Conservation (phyloP, 208 protist genomes). For the Leptomonas pyrrhocoris region DNA sequence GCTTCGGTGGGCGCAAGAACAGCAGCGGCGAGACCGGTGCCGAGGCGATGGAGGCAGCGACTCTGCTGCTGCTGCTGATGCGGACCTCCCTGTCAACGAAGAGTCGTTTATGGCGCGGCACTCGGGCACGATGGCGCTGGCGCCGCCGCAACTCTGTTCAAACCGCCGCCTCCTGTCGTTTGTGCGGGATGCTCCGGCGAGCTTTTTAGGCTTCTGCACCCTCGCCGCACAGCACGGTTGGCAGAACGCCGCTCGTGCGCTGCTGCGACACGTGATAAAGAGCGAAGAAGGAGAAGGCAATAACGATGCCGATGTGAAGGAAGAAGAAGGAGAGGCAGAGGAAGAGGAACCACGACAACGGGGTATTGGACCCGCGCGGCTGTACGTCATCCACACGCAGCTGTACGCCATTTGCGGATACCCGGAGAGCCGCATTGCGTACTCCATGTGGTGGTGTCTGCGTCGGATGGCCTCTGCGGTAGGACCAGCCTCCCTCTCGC, state of each 20-base stretch:
- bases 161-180: slow-evolving; percentile 11
- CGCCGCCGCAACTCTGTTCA: slow-evolving; percentile 1
- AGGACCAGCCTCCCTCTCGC: neutral
- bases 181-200: slow-evolving; percentile 1
- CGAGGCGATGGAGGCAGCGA: neutral
- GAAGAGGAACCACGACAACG: neutral
- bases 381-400: slow-evolving; percentile 14
- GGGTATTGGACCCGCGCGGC: neutral
- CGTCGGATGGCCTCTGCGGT: slow-evolving; percentile 10
- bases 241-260: neutral
- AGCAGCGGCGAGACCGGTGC: neutral
- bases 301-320: neutral
- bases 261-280: slow-evolving; percentile 2
- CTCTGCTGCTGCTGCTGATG: neutral
- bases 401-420: slow-evolving; percentile 13
- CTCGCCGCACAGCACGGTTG: slow-evolving; percentile 15
- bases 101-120: slow-evolving; percentile 5
- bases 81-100: neutral
- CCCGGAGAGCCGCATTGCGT: slow-evolving; percentile 10
- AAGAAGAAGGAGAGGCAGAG: neutral
- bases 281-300: neutral
- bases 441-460: slow-evolving; percentile 13
- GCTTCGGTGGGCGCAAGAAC: neutral
- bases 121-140: neutral
- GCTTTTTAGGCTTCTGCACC: slow-evolving; percentile 12